Conservation (phyloP, 2,329 filamentous ascomycete genomes). For the Calonectria pseudoturangicola region DNA sequence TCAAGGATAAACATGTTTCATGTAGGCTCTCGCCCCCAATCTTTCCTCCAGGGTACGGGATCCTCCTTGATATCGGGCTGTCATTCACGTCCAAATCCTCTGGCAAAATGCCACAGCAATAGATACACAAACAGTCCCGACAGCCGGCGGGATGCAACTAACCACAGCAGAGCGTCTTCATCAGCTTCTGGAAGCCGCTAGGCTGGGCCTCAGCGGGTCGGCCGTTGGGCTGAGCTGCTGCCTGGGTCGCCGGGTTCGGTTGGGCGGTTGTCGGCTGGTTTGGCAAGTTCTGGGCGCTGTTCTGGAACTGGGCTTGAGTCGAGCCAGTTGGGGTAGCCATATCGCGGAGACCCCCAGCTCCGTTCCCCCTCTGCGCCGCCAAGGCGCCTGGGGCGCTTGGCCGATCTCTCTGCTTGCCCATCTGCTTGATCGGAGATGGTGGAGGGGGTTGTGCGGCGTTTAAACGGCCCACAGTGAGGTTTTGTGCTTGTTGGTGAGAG, state of each 20-base stretch:
- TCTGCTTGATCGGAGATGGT: conserved; percentile 89
- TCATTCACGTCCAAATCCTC: conserved; percentile 46
- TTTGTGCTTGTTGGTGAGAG: conserved; percentile 77
- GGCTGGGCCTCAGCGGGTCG: conserved; percentile 82
- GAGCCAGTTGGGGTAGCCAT: conserved; percentile 90
- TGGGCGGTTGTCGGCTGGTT: conserved; percentile 75
- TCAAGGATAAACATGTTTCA: conserved; percentile 23
- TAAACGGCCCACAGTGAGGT: conserved; percentile 90
- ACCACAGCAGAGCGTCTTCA: conserved; percentile 95
- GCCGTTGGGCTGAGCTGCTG: conserved; percentile 71
- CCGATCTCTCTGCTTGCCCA: conserved; percentile 83
- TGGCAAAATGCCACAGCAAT: conserved; percentile 54
- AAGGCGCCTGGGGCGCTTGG: conserved; percentile 86
- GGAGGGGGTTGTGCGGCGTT: conserved; percentile 94
- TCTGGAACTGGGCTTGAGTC: conserved; percentile 97
- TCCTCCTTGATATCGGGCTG: conserved; percentile 31
- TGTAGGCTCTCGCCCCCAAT: conserved; percentile 6
- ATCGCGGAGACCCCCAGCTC: conserved; percentile 82
- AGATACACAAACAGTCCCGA: conserved; percentile 56
- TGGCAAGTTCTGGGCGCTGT: conserved; percentile 91
- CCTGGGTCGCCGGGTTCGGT: conserved; percentile 74
- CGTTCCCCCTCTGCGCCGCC: conserved; percentile 85
- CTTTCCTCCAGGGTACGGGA: conserved; percentile 21
- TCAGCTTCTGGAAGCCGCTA: conserved; percentile 91
- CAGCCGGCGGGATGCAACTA: conserved; percentile 61